These are phyloP conservation scores for Dendrobium officinale DNA, from an alignment of 106 monocot genomes.

Conservation along the genomic window DNA sequence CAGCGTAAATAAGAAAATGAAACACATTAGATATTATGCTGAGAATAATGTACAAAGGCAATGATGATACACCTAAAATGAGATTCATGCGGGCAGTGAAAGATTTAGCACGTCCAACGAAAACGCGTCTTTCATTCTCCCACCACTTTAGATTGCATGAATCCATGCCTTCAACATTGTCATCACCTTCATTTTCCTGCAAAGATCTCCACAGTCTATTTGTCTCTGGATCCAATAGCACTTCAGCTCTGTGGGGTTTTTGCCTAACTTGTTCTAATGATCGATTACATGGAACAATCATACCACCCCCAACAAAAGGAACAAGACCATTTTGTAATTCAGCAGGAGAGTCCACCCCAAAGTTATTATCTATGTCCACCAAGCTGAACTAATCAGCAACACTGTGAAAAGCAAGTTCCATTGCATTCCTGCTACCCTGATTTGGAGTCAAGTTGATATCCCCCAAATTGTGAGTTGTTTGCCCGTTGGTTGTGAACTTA, in stretches of 20 bases:
- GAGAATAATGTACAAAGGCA: background rate
- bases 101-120: conserved; percentile 46
- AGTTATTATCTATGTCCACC: conserved; percentile 19
- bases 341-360: background rate
- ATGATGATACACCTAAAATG: conserved; percentile 51
- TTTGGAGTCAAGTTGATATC: background rate
- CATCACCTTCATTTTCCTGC: conserved; percentile 29
- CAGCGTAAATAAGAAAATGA: background rate
- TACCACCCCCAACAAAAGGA: conserved; percentile 20
- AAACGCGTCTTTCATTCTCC: conserved; percentile 61
- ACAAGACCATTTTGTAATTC: conserved; percentile 30
- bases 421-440: conserved; percentile 10
- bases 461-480: conserved; percentile 1
- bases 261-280: conserved; percentile 4
- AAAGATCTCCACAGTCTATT: conserved; percentile 11
- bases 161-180: conserved; percentile 23
- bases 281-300: conserved; percentile 11
- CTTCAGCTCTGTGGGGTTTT: background rate
- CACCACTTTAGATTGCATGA: conserved; percentile 51
- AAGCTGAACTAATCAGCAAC: conserved; percentile 20
- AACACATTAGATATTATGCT: background rate
- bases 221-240: conserved; percentile 7
- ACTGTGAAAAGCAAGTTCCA: conserved; percentile 16
- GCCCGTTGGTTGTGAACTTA: background rate
- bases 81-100: conserved; percentile 81